Evolutionary conservation across 768 basidiomycete species (phyloP).

Genomic region (Cystoderma amianthinum): DNA sequence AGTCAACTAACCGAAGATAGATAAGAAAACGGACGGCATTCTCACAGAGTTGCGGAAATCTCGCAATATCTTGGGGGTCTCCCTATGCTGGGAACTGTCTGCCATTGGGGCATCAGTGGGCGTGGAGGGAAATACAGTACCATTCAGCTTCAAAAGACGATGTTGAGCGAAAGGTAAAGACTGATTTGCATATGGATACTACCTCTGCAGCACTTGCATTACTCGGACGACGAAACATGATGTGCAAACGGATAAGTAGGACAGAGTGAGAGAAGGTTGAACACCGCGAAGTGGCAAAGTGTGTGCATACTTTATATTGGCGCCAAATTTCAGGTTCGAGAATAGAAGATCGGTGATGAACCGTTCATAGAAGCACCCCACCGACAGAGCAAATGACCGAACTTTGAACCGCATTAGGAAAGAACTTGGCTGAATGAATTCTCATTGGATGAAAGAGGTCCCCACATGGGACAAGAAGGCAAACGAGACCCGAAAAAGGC

Average conservation of each 20-base stretch:
- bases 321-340: not conserved
- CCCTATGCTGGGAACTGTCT: constrained; percentile 12
- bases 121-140: not conserved
- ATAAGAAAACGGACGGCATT: no score
- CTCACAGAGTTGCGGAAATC: constrained; percentile 37
- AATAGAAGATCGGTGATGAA: not conserved
- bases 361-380: not conserved
- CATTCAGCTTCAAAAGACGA: not conserved
- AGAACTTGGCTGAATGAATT: no score
- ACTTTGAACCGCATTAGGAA: not conserved
- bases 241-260: not conserved
- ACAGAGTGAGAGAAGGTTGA: not conserved
- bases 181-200: not conserved
- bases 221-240: not conserved
- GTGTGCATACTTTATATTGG: not conserved
- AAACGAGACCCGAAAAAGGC: no score
- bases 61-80: constrained; percentile 25
- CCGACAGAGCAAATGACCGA: not conserved
- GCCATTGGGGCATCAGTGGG: constrained; percentile 7
- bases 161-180: no score
- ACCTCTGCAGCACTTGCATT: not conserved
- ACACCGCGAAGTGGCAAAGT: not conserved
- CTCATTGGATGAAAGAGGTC: no score
- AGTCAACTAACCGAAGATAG: no score
- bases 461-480: no score